Conservation (phyloP, 1,284 basidiomycete species). For the Papiliotrema terrestris region DNA sequence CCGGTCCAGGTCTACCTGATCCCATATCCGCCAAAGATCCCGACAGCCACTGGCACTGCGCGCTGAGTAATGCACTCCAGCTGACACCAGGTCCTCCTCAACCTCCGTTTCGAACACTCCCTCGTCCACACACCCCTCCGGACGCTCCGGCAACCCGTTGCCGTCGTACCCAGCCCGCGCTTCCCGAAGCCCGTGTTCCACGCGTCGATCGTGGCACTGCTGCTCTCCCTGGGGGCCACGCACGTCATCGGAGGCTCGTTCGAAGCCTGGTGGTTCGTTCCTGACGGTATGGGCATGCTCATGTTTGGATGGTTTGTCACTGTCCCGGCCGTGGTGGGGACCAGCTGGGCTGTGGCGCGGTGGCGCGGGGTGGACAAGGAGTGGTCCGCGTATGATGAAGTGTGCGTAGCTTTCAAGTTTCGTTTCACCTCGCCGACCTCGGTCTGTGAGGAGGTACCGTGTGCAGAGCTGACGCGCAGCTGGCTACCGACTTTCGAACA, state of each 20-base stretch:
- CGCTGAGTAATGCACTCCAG: too few relatives aligned
- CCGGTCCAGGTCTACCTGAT: too few relatives aligned
- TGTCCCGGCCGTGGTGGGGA: neutral
- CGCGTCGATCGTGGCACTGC: neutral
- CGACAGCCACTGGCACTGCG: too few relatives aligned
- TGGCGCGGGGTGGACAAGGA: neutral
- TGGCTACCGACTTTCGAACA: neutral
- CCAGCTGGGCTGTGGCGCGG: neutral
- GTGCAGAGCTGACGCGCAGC: neutral
- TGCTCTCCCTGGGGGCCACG: neutral
- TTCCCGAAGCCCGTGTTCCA: neutral
- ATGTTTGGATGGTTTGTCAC: neutral
- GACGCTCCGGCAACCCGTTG: neutral
- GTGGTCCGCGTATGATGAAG: neutral
- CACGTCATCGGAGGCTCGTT: neutral
- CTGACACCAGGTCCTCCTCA: neutral
- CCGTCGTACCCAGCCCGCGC: neutral
- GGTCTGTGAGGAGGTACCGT: neutral
- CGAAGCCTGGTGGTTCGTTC: neutral
- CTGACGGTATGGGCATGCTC: neutral
- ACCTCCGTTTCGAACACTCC: neutral
- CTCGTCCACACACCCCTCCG: neutral
- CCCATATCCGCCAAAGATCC: too few relatives aligned
- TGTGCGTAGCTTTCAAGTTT: neutral
- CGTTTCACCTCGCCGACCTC: neutral